Conservation (phyloP, 345 rosid species). For the Hibiscus tridactylites region DNA sequence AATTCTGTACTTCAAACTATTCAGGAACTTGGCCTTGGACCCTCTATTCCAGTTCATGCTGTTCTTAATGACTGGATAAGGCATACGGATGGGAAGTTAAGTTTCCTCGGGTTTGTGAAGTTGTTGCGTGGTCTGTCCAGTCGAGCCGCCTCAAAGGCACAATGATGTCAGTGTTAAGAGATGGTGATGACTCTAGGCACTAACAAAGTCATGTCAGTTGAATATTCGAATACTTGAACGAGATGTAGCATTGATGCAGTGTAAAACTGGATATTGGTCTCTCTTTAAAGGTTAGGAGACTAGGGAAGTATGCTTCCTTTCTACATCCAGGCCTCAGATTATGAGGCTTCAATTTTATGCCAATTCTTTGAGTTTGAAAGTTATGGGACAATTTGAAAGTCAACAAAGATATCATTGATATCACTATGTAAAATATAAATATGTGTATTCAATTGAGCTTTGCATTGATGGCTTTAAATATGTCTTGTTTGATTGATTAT, state of each 20-base stretch:
- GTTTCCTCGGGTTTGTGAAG: constrained; percentile 85
- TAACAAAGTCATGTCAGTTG: background rate
- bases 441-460: too few species aligned
- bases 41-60: constrained; percentile 75
- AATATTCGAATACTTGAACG: background rate
- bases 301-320: background rate
- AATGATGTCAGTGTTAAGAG: constrained; percentile 12
- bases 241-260: background rate
- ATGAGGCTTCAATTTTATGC: background rate
- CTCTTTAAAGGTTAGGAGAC: background rate
- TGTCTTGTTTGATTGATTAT: too few species aligned
- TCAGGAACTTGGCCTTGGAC: constrained; percentile 97
- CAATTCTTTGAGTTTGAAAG: constrained; percentile 14
- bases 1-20: background rate
- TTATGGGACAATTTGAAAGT: background rate
- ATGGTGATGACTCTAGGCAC: background rate
- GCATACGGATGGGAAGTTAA: constrained; percentile 85
- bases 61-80: constrained; percentile 92
- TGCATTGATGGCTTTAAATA: too few species aligned
- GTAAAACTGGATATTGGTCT: background rate
- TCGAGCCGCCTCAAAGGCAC: constrained; percentile 35
- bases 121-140: constrained; percentile 69
- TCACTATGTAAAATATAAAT: constrained; percentile 12
- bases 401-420: constrained; percentile 6
- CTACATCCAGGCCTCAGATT: background rate